phyloP scores from a whole-genome alignment of 495 filamentous ascomycete species.

The Barbatosphaeria neglecta region DNA sequence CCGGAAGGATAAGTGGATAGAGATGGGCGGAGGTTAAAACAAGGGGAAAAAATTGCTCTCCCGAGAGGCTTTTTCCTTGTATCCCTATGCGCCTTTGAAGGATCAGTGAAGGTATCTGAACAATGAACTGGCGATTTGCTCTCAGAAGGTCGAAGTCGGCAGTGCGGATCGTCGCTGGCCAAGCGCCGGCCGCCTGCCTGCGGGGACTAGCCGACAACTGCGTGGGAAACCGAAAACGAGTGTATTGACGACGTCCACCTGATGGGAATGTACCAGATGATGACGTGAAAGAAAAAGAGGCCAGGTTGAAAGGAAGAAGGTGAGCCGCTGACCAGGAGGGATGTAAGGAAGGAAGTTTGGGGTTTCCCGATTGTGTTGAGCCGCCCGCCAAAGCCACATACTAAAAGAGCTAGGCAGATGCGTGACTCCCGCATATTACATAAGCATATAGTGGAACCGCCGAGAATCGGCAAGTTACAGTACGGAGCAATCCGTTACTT shows the following conservation, averaged over 20 bases:
- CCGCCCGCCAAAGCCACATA: no score
- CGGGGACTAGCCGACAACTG: background rate
- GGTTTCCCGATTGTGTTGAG: no score
- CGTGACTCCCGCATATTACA: no score
- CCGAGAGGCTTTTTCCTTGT: background rate
- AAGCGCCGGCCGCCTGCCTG: no score
- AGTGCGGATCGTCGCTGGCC: background rate
- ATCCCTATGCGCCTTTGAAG: slow-evolving; percentile 8
- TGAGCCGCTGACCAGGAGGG: background rate
- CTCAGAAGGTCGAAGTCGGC: slow-evolving; percentile 15
- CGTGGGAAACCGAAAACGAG: background rate
- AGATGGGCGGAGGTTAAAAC: background rate
- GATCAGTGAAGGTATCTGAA: slow-evolving; percentile 26
- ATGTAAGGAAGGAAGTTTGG: background rate
- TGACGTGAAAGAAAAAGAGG: background rate
- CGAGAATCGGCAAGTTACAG: no score
- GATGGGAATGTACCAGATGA: background rate
- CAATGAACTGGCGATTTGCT: background rate
- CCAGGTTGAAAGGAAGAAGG: background rate
- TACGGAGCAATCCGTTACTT: no score
- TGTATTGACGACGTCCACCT: background rate
- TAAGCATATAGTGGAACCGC: no score
- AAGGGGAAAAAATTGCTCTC: background rate
- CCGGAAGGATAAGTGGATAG: background rate
- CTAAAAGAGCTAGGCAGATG: no score